Evolutionary conservation across 1,139 yeast genomes (phyloP), one percentile per base, ranked within the genome.

Genomic region (Meyerozyma guilliermondii): DNA sequence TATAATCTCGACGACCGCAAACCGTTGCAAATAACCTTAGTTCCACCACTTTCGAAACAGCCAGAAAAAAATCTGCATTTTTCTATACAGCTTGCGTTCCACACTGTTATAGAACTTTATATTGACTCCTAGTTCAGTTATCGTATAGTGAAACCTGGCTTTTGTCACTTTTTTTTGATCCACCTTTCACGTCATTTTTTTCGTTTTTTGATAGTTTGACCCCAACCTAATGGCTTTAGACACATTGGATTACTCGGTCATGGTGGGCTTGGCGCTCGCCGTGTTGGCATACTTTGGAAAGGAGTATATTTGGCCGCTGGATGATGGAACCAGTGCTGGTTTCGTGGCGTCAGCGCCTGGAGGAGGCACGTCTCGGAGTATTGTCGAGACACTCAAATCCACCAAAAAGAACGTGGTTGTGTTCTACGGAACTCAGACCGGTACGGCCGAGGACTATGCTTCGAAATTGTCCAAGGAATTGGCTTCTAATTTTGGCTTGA

Each of bases 381-480:
- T 94, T 40, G 74, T 82, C 27, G 80, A 81, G 48, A 80, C 80
- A 13, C 67, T 89, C 53, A 69, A 71, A 43, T 69, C 71, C 39
- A 82, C 83, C 55, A 73, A 78, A 49, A 91, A 92, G 65, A 83
- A 86, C 53, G 83, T 87, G 40, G 71, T 86, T 35, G 82, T 92
- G n/a, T 78, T 92, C 51, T 94, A 77, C 60, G 98, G 96, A 5
- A 91, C 98, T 5, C 99, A 92, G 66, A 94, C 99, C 10, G 99
- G 99, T 51, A 92, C 99, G n/a, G 96, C 98, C 39, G 98, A 92
- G 66, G 98, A 92, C 61, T 92, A 89, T 56, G 95, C 97, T 17
- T 78, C 86, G 53, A 87, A 94, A 61, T 81, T 89, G 53, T 80
- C 96, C 39, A 89, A 89, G 62, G 98, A 92, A 62, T 80, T 92